Base-by-base conservation (phyloP, 306 rosid species). In the Benincasa hispida region DNA sequence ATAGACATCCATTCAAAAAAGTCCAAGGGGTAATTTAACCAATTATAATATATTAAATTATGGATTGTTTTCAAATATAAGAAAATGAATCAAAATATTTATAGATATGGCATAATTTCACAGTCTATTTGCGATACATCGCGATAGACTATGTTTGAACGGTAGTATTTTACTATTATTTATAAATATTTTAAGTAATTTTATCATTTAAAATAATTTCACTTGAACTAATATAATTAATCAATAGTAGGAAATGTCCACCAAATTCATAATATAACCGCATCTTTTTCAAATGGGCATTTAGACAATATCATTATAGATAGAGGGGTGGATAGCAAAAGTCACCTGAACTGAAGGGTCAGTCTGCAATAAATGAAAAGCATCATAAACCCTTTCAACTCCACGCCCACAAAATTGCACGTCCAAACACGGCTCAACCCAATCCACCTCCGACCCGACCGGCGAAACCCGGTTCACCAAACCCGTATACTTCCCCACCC, bases 311-410 rank as follows among this genome's bases (percentile, higher is more conserved):
- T 32, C 3, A 1, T 24, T 69, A 42, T 4, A 69, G 57, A n/a
- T 11, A 8, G 24, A 58, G 55, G 51, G 32, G 65, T 32, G 19
- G 75, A 4, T 39, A 39, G 73, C 47, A 75, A 75, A 75, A 34
- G 57, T 75, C 59, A 90, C 98, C 98, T 88, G 91, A 78, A 92
- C 81, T 32, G 86, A 77, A 57, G 89, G 87, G 62, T 92, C 98
- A 18, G 85, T 90, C 81, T 85, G 89, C 86, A 92, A 83, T 12
- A 90, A 81, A 80, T 80, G 88, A 80, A 92, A 83, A 58, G 96
- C 96, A 72, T 86, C 82, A 60, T 77, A 82, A 83, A 90, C 88
- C 67, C 79, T 67, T 18, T 84, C 84, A 56, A 68, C 74, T 56
- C 85, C 88, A 42, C 51, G 59, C 72, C 48, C 47, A 54, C 76